Percentiles rank a stretch among this genome's conserved stretches.
Evolutionary conservation across 345 rosid genomes (phyloP).

Genomic region (Melaleuca quinquenervia): DNA sequence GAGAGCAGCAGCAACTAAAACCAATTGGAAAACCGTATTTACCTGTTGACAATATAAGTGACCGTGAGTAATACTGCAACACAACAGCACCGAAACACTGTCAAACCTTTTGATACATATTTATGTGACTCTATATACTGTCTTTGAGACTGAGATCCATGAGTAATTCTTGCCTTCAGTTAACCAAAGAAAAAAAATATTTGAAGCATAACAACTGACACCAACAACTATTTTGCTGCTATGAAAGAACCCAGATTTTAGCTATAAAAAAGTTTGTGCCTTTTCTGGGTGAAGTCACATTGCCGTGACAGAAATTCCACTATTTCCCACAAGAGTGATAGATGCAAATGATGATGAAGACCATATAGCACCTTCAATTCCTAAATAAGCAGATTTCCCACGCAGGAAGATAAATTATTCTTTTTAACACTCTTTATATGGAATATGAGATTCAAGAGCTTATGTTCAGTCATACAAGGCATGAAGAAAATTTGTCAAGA

Average conservation of each 20-base stretch:
- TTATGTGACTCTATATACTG: background rate
- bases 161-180: background rate
- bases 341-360: background rate
- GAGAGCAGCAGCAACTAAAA: conserved; percentile 79
- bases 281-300: background rate
- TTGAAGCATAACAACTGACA: background rate
- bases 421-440: background rate
- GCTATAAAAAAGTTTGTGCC: background rate
- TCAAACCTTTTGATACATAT: background rate
- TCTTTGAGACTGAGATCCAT: background rate
- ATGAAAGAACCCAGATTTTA: background rate
- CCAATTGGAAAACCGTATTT: conserved; percentile 85
- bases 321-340: background rate
- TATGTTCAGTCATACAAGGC: background rate
- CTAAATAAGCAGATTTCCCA: background rate
- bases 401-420: background rate
- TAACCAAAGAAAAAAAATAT: background rate
- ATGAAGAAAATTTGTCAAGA: background rate
- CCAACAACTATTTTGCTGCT: background rate
- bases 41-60: conserved; percentile 30
- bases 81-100: background rate
- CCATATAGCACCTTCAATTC: background rate
- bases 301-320: background rate
- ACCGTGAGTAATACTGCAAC: background rate
- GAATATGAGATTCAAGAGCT: background rate